These are phyloP conservation scores for Russula dissimulans DNA, from an alignment of 768 basidiomycete species.

Conservation along the genomic window DNA sequence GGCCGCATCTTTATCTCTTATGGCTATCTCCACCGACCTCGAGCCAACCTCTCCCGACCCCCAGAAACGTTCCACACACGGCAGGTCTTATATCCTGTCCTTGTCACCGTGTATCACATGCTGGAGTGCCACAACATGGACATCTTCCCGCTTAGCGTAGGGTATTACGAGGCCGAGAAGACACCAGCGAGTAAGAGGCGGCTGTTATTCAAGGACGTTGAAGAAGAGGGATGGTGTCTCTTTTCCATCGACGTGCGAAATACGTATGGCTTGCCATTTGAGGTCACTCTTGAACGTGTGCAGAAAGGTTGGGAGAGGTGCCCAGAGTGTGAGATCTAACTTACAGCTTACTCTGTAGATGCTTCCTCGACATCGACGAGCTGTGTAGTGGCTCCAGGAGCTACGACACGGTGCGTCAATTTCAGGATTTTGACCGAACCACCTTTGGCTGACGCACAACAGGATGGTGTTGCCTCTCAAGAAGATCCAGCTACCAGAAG, in stretches of 20 bases:
- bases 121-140: slow-evolving; percentile 83
- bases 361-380: slow-evolving; percentile 34
- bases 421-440: background rate
- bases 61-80: slow-evolving; percentile 70
- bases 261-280: slow-evolving; percentile 85
- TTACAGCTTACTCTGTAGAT: slow-evolving; percentile 27
- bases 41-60: slow-evolving; percentile 25
- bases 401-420: slow-evolving; percentile 59
- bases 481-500: slow-evolving; percentile 54
- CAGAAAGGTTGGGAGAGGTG: slow-evolving; percentile 42
- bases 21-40: slow-evolving; percentile 48
- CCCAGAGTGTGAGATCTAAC: background rate
- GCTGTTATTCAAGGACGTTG: slow-evolving; percentile 33
- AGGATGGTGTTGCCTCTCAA: slow-evolving; percentile 66
- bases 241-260: slow-evolving; percentile 89
- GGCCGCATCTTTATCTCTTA: slow-evolving; percentile 83
- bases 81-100: slow-evolving; percentile 78
- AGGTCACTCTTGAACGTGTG: slow-evolving; percentile 64
- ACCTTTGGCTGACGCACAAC: background rate
- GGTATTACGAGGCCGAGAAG: slow-evolving; percentile 14
- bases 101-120: slow-evolving; percentile 93
- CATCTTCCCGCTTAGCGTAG: slow-evolving; percentile 53
- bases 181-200: slow-evolving; percentile 21
- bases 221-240: slow-evolving; percentile 69
- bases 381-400: slow-evolving; percentile 76